These are phyloP conservation scores for Calocybe gambosa DNA, from an alignment of 1,284 basidiomycete species.

Conservation along the genomic window DNA sequence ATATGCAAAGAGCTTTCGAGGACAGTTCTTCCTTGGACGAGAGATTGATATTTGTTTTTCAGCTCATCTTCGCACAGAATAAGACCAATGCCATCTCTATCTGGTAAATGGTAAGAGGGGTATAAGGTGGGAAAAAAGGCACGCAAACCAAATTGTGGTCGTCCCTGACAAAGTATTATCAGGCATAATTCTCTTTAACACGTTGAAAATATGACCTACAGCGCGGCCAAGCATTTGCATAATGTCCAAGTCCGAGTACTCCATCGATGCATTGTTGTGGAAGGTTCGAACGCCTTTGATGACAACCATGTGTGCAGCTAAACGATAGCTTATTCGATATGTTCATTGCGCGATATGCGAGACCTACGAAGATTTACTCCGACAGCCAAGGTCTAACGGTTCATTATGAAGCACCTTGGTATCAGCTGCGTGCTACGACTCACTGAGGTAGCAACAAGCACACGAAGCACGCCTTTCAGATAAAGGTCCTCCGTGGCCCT, in stretches of 20 bases:
- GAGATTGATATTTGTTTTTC: constrained; percentile 62
- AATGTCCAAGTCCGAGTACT: constrained; percentile 79
- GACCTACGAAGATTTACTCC: constrained; percentile 81
- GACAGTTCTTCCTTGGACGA: constrained; percentile 62
- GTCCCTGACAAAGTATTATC: constrained; percentile 45
- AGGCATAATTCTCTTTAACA: constrained; percentile 1
- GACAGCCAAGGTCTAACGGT: constrained; percentile 73
- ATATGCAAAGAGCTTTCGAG: constrained; percentile 83
- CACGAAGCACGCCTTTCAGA: constrained; percentile 53
- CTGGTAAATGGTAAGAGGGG: constrained; percentile 32
- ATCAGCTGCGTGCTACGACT: not conserved
- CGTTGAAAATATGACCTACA: constrained; percentile 34
- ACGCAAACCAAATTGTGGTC: constrained; percentile 81
- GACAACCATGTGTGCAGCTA: constrained; percentile 76
- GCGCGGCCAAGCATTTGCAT: constrained; percentile 85
- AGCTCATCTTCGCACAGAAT: constrained; percentile 76
- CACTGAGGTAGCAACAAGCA: constrained; percentile 73
- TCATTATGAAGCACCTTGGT: not conserved
- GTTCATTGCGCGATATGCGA: constrained; percentile 3
- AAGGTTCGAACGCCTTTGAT: constrained; percentile 78
- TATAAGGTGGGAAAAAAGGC: not conserved
- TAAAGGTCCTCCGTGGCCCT: constrained; percentile 67
- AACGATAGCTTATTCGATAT: constrained; percentile 4
- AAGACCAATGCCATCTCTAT: constrained; percentile 70
- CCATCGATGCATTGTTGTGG: constrained; percentile 55